A percentile compares a stretch with the other conserved stretches of the same genome.
phyloP scores from a whole-genome alignment of 148 eudicot species.

The Persicaria tinctoria region DNA sequence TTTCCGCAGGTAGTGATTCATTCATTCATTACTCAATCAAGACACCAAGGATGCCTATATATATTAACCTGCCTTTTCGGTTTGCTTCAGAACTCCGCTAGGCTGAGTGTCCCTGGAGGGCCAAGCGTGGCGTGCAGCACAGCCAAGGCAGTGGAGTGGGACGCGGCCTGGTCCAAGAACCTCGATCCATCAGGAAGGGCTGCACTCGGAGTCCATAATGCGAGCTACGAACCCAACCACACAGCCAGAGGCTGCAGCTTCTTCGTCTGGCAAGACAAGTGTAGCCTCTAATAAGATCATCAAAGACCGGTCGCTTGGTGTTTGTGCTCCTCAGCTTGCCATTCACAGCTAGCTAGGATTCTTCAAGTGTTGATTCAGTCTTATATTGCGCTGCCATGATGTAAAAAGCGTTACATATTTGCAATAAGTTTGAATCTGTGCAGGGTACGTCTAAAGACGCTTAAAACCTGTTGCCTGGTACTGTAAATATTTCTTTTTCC shows the following conservation, averaged over 20 bases:
- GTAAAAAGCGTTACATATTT: no score
- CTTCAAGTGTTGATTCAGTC: no score
- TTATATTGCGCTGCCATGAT: no score
- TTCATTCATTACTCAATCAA: background rate
- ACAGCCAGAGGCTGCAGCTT: constrained; percentile 3
- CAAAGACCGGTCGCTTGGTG: constrained; percentile 18
- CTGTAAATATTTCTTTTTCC: no score
- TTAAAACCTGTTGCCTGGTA: no score
- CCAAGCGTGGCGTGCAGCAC: constrained; percentile 87
- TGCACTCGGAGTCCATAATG: constrained; percentile 68
- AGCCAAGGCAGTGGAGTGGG: constrained; percentile 84
- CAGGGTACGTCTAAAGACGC: no score
- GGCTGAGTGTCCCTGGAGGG: constrained; percentile 77
- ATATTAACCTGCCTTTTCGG: background rate
- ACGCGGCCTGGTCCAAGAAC: constrained; percentile 70
- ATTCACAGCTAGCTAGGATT: constrained; percentile 9
- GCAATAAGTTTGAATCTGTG: no score
- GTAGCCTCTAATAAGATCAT: constrained; percentile 4
- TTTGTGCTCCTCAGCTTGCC: constrained; percentile 16
- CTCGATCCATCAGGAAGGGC: constrained; percentile 95
- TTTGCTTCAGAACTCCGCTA: constrained; percentile 61
- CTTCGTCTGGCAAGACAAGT: background rate
- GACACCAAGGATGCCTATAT: no score
- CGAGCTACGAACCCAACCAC: constrained; percentile 23
- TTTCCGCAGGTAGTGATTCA: constrained; percentile 64